Percentiles rank a stretch among this genome's conserved stretches.
Evolutionary conservation across 768 basidiomycete genomes (phyloP).

Genomic region (Hypholoma sublateritium): DNA sequence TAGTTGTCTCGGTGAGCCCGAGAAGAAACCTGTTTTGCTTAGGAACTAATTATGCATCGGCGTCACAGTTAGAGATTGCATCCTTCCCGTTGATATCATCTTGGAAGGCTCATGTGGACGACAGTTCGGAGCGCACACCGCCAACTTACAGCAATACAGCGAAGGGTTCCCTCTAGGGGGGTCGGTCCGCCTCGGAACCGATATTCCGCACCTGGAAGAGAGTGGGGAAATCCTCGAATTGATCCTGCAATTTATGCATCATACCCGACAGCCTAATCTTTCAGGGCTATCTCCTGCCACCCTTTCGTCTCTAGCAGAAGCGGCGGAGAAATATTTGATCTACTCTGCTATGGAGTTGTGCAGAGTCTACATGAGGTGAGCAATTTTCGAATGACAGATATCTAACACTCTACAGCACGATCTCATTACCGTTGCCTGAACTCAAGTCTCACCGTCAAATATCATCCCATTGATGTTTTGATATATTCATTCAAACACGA

Average conservation of each 20-base stretch:
- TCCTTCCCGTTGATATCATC: slow-evolving; percentile 13
- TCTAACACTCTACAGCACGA: too few species aligned
- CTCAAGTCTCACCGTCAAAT: neutral
- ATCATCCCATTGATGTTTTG: slow-evolving; percentile 10
- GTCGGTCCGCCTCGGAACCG: neutral
- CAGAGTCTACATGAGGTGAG: slow-evolving; percentile 11
- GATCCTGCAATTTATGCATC: slow-evolving; percentile 13
- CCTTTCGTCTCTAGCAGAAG: slow-evolving; percentile 10
- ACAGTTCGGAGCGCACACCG: slow-evolving; percentile 12
- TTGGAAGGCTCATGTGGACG: slow-evolving; percentile 10
- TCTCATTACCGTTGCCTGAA: too few species aligned
- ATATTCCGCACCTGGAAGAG: neutral
- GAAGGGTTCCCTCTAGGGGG: slow-evolving; percentile 6
- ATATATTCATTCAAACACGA: slow-evolving; percentile 11
- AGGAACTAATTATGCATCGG: neutral
- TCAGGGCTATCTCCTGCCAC: neutral
- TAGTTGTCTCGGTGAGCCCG: too few species aligned
- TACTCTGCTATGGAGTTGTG: slow-evolving; percentile 15
- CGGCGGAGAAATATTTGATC: slow-evolving; percentile 15
- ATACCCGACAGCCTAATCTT: slow-evolving; percentile 9
- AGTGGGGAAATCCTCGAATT: neutral
- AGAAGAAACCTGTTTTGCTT: too few species aligned
- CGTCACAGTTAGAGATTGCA: slow-evolving; percentile 8
- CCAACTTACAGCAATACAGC: slow-evolving; percentile 13
- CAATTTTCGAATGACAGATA: too few species aligned